phyloP scores from a whole-genome alignment of 768 basidiomycete species.

The Candolleomyces efflorescens region DNA sequence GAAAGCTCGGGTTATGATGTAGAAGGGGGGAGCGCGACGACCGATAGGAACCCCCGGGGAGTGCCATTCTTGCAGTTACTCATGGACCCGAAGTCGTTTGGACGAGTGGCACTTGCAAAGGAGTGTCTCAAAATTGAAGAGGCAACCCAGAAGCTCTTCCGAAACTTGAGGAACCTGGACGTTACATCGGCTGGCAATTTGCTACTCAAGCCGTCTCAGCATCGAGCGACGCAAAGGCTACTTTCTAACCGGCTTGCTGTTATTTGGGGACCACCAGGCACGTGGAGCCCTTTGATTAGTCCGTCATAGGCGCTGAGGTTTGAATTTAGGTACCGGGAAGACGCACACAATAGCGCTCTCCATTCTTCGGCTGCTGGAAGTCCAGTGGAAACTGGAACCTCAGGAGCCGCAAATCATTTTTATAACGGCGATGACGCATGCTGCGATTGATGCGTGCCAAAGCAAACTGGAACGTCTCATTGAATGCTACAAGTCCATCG shows the following conservation, averaged over 20 bases:
- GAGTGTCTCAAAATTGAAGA: slow-evolving; percentile 30
- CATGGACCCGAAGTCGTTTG: slow-evolving; percentile 36
- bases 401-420: slow-evolving; percentile 35
- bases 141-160: slow-evolving; percentile 37
- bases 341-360: slow-evolving; percentile 48
- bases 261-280: slow-evolving; percentile 50
- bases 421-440: slow-evolving; percentile 49
- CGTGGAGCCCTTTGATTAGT: slow-evolving; percentile 2
- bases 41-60: slow-evolving; percentile 13
- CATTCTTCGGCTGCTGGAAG: slow-evolving; percentile 41
- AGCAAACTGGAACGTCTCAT: slow-evolving; percentile 36
- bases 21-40: slow-evolving; percentile 9
- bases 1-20: slow-evolving; percentile 4
- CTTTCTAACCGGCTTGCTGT: slow-evolving; percentile 41
- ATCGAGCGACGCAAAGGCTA: slow-evolving; percentile 38
- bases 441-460: slow-evolving; percentile 47
- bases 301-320: background rate
- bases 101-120: slow-evolving; percentile 20
- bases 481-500: slow-evolving; percentile 31
- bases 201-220: slow-evolving; percentile 44
- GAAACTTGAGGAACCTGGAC: slow-evolving; percentile 31
- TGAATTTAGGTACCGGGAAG: slow-evolving; percentile 42
- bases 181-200: slow-evolving; percentile 32
- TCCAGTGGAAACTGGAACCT: slow-evolving; percentile 27
- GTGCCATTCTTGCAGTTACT: slow-evolving; percentile 44